A percentile compares a stretch with the other conserved stretches of the same genome.
Conservation (phyloP, 441 rosid species). For the Manihot esculenta region DNA sequence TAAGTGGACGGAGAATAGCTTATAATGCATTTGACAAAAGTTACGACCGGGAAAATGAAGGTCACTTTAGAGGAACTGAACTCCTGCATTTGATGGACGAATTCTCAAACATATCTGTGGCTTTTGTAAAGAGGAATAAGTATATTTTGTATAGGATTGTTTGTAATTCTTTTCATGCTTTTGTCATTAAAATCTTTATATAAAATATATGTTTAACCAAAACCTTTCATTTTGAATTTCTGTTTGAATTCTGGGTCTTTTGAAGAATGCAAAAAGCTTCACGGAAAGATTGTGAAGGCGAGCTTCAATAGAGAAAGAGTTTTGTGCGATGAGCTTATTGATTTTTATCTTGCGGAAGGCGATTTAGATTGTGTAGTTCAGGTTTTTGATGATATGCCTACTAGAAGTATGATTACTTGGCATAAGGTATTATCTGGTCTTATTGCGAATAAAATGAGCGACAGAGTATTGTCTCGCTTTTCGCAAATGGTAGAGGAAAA, state of each 20-base stretch:
- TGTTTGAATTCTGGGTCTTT: constrained; percentile 48
- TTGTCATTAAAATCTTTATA: too few species aligned
- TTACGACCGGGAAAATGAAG: constrained; percentile 29
- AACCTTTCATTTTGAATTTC: too few species aligned
- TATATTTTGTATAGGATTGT: too few species aligned
- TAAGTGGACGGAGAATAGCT: constrained; percentile 30
- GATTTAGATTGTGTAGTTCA: constrained; percentile 47
- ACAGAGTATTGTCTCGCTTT: constrained; percentile 36
- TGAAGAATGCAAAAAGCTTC: constrained; percentile 51
- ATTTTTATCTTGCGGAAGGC: constrained; percentile 39
- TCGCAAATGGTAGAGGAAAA: constrained; percentile 46
- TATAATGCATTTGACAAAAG: constrained; percentile 36
- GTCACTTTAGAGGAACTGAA: constrained; percentile 31
- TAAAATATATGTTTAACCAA: too few species aligned
- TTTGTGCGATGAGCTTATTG: constrained; percentile 49
- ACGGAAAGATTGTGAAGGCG: constrained; percentile 54
- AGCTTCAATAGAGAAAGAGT: constrained; percentile 44
- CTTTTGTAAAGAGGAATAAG: too few species aligned
- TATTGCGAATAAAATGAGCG: constrained; percentile 36
- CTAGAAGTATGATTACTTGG: constrained; percentile 51
- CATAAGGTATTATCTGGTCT: constrained; percentile 52
- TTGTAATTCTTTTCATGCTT: too few species aligned
- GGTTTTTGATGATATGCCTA: constrained; percentile 71
- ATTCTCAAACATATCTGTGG: constrained; percentile 53
- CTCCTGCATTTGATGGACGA: constrained; percentile 44